Evolutionary conservation across 495 filamentous ascomycete genomes (phyloP).

Genomic region (Penicillium manginii): DNA sequence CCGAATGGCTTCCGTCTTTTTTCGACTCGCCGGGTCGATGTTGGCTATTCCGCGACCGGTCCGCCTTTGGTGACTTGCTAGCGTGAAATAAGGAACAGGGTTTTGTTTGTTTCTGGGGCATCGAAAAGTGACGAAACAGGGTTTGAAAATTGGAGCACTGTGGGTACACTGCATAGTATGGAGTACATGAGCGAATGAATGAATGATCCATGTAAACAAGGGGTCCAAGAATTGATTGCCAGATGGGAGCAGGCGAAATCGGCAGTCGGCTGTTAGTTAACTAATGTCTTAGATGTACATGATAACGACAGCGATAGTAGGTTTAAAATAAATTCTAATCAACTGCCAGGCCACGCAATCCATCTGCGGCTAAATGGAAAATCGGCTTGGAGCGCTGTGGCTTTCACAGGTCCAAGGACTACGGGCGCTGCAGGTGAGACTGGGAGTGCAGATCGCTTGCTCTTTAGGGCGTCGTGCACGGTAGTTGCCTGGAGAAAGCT

Average conservation of each 20-base stretch:
- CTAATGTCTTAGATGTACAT: constrained; percentile 4
- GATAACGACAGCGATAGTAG: background rate
- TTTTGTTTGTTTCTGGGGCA: background rate
- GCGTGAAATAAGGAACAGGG: constrained; percentile 1
- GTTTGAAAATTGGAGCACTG: background rate
- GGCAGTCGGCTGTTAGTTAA: background rate
- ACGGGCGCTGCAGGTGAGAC: constrained; percentile 14
- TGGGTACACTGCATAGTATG: background rate
- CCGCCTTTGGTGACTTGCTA: constrained; percentile 17
- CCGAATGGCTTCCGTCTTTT: constrained; percentile 22
- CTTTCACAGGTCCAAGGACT: background rate
- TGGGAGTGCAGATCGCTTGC: constrained; percentile 13
- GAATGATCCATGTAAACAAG: background rate
- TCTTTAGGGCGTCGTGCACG: constrained; percentile 3
- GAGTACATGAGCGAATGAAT: background rate
- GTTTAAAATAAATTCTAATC: constrained; percentile 2
- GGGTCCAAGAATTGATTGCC: background rate
- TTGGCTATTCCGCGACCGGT: constrained; percentile 19
- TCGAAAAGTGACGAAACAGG: background rate
- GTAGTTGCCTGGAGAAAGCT: constrained; percentile 11
- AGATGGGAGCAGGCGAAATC: background rate
- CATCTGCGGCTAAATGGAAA: background rate
- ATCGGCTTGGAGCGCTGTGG: constrained; percentile 2
- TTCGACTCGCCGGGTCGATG: constrained; percentile 18
- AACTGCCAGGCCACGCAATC: background rate